phyloP scores from a whole-genome alignment of 352 stramenopile species.

The Aphanomyces cochlioides region DNA sequence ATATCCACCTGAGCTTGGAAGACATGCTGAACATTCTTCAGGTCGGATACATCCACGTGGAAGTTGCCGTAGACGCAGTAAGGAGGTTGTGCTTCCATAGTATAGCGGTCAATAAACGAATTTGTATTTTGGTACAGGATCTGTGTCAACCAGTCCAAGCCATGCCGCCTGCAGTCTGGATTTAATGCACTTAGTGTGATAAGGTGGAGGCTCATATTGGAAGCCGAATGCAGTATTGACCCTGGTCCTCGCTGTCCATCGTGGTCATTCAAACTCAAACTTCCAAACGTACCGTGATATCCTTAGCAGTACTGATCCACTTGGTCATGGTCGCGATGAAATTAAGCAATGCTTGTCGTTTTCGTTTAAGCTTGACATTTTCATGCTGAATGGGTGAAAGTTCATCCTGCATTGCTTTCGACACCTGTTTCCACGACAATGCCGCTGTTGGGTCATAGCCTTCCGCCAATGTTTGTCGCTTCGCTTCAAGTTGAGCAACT shows the following conservation, averaged over 20 bases:
- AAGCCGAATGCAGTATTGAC: neutral
- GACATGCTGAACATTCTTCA: too few species aligned
- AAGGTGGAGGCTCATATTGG: neutral
- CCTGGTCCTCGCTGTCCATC: neutral
- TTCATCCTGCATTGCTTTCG: too few species aligned
- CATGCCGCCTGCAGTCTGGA: neutral
- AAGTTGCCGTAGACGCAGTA: neutral
- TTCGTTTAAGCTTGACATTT: too few species aligned
- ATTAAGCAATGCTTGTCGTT: too few species aligned
- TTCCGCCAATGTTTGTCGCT: too few species aligned
- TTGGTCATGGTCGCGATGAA: neutral
- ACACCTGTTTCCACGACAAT: too few species aligned
- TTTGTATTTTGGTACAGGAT: conserved; percentile 17
- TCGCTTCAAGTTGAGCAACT: too few species aligned
- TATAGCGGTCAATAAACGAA: neutral
- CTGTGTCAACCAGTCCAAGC: conserved; percentile 13
- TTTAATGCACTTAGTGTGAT: neutral
- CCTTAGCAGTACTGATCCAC: neutral
- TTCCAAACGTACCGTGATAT: neutral
- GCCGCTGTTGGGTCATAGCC: too few species aligned
- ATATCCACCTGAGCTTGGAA: too few species aligned
- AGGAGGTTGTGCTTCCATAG: neutral
- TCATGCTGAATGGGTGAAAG: too few species aligned
- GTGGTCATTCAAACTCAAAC: neutral
- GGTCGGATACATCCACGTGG: neutral